Conservation (phyloP, 257 asterid species). For the Primulina tabacum region DNA sequence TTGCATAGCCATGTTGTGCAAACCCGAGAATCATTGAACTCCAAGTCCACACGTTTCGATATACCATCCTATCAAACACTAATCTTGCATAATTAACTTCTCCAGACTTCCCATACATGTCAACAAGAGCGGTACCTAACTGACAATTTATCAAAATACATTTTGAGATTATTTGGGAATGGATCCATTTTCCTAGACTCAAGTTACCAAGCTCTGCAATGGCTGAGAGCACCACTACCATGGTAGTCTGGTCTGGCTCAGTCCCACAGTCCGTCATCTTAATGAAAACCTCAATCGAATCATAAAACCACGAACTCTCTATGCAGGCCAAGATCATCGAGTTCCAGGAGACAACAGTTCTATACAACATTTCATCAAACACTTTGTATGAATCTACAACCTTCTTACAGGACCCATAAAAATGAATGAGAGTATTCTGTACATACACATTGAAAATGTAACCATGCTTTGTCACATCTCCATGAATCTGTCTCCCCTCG, state of each 20-base stretch:
- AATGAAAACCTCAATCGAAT: constrained; percentile 40
- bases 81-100: constrained; percentile 45
- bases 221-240: constrained; percentile 65
- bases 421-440: constrained; percentile 53
- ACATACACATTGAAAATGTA: constrained; percentile 50
- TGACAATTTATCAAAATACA: constrained; percentile 52
- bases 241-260: constrained; percentile 58
- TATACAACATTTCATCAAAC: constrained; percentile 60
- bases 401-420: constrained; percentile 58
- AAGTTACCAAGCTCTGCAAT: constrained; percentile 64
- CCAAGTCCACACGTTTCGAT: constrained; percentile 79
- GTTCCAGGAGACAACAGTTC: constrained; percentile 74
- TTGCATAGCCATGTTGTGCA: constrained; percentile 72
- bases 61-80: constrained; percentile 45
- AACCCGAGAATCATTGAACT: constrained; percentile 74
- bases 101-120: constrained; percentile 81
- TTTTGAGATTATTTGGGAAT: constrained; percentile 57
- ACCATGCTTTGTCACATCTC: constrained; percentile 63
- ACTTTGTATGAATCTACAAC: constrained; percentile 42
- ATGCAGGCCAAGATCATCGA: constrained; percentile 55
- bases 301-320: constrained; percentile 47
- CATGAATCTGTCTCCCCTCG: constrained; percentile 67
- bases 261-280: constrained; percentile 44
- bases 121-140: constrained; percentile 70
- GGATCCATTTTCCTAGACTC: constrained; percentile 64